phyloP scores from a whole-genome alignment of 2,329 filamentous ascomycete species.

The Pseudogymnoascus sp. region DNA sequence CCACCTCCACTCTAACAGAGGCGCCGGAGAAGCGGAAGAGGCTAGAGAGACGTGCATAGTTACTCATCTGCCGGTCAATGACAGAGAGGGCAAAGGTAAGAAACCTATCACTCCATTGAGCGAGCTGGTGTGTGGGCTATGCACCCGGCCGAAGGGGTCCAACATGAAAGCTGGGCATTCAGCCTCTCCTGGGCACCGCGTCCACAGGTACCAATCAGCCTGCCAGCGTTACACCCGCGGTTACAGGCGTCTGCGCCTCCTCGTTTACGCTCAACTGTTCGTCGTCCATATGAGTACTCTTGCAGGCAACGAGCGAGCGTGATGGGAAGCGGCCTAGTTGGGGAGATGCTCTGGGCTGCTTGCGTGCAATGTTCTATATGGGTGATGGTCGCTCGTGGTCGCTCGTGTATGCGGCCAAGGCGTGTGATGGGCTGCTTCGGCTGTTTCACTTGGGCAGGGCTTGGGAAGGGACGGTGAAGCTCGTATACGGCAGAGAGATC shows the following conservation, averaged over 20 bases:
- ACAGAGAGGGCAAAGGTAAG: neutral
- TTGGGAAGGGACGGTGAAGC: neutral
- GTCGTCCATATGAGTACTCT: neutral
- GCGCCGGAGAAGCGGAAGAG: neutral
- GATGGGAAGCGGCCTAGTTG: neutral
- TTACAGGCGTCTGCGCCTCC: conserved; percentile 6
- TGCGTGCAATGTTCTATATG: neutral
- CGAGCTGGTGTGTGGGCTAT: neutral
- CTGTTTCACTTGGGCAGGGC: neutral
- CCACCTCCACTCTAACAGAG: neutral
- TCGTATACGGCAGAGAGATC: neutral
- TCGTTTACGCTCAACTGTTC: neutral
- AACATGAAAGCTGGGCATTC: neutral
- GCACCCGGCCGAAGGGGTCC: neutral
- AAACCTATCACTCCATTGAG: neutral
- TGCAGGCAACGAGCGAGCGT: neutral
- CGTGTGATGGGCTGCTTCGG: conserved; percentile 1
- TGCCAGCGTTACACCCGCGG: neutral
- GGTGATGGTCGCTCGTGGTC: neutral
- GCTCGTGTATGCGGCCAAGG: conserved; percentile 1
- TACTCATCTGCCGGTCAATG: neutral
- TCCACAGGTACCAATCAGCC: conserved; percentile 2
- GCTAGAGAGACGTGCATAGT: neutral
- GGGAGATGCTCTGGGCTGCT: neutral
- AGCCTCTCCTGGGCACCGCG: conserved; percentile 1